Percentiles rank a stretch among this genome's conserved stretches.
phyloP scores from a whole-genome alignment of 108 stramenopile genomes.

The Schizochytrium sp. region DNA sequence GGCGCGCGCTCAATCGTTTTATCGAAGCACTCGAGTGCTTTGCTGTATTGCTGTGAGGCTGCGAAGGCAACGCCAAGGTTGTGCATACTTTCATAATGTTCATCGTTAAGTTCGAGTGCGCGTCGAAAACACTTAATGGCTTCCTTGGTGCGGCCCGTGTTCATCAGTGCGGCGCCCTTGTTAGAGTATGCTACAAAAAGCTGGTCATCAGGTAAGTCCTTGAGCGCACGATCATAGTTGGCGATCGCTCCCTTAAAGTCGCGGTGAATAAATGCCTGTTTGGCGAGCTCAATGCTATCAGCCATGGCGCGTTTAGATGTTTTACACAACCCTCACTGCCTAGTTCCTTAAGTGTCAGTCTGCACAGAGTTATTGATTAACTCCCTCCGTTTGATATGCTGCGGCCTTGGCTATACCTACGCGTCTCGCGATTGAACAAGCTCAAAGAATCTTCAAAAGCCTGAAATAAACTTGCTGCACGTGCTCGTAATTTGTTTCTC shows the following conservation, averaged over 20 bases:
- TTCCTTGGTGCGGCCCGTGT: slow-evolving; percentile 21
- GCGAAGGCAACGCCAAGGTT: slow-evolving; percentile 57
- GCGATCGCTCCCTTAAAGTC: slow-evolving; percentile 55
- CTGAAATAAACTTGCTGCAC: no score
- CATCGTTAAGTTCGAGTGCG: slow-evolving; percentile 24
- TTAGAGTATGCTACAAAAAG: slow-evolving; percentile 6
- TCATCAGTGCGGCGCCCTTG: slow-evolving; percentile 56
- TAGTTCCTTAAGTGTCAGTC: no score
- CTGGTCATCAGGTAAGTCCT: slow-evolving; percentile 53
- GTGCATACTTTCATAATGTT: slow-evolving; percentile 28
- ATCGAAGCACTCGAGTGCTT: slow-evolving; percentile 52
- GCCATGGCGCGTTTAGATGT: not conserved
- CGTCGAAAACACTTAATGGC: slow-evolving; percentile 49
- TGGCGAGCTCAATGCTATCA: slow-evolving; percentile 26
- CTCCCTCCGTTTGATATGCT: no score
- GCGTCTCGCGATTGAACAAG: no score
- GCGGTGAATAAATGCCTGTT: slow-evolving; percentile 10
- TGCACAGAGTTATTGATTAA: no score
- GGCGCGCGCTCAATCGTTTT: slow-evolving; percentile 52
- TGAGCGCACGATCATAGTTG: slow-evolving; percentile 1
- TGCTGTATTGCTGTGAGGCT: not conserved
- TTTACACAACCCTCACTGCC: no score
- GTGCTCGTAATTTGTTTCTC: no score
- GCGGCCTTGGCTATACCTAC: no score
- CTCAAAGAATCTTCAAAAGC: no score